These are phyloP conservation scores for Solanum medicagineum DNA, from an alignment of 257 asterid species.

Conservation along the genomic window DNA sequence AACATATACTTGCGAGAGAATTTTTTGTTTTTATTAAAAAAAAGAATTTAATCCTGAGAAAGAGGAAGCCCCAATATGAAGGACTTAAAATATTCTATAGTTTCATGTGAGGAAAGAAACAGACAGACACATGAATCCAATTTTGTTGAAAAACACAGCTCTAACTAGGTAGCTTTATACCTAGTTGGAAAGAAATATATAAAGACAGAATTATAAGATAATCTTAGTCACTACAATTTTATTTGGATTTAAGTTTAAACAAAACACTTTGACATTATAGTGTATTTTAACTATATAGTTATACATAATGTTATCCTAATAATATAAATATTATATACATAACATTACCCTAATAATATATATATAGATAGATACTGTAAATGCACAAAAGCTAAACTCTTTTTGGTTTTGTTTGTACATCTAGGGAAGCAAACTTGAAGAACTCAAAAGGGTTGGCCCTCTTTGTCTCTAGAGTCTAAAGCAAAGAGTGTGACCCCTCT, in stretches of 20 bases:
- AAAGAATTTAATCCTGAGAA: not conserved
- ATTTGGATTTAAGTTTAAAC: not conserved
- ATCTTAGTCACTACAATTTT: slow-evolving; percentile 29
- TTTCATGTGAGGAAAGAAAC: slow-evolving; percentile 27
- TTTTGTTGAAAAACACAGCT: slow-evolving; percentile 17
- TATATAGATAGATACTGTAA: no score
- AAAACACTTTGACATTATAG: not conserved
- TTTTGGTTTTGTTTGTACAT: slow-evolving; percentile 6
- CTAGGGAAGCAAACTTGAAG: slow-evolving; percentile 30
- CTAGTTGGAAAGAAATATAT: slow-evolving; percentile 20
- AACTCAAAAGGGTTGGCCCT: slow-evolving; percentile 25
- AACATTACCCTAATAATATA: not conserved
- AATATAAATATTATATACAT: no score
- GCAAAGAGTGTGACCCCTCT: slow-evolving; percentile 6
- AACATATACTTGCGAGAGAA: not conserved
- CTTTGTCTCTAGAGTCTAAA: slow-evolving; percentile 32
- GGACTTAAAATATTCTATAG: not conserved
- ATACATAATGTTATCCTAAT: not conserved
- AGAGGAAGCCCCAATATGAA: not conserved
- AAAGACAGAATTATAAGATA: slow-evolving; percentile 23
- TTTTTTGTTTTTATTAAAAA: not conserved
- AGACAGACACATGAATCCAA: slow-evolving; percentile 25
- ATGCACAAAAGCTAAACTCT: not conserved
- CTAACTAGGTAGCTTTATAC: slow-evolving; percentile 17
- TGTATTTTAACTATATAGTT: not conserved